Conservation (phyloP, 768 basidiomycete species). For the Collybia sordida region DNA sequence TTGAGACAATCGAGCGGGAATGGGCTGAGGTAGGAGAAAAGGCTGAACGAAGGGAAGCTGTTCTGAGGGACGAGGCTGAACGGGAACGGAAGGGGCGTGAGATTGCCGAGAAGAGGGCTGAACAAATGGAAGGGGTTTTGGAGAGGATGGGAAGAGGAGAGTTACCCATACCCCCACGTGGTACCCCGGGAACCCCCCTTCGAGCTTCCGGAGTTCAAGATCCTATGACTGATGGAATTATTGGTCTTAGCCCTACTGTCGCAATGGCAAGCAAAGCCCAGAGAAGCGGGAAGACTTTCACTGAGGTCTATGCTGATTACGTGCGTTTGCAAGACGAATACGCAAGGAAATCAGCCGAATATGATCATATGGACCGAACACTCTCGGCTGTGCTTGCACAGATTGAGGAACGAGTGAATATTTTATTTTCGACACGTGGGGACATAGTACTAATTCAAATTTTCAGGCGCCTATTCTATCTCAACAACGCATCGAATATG, state of each 20-base stretch:
- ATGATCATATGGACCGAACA: conserved; percentile 80
- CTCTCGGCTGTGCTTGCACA: conserved; percentile 80
- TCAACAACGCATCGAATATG: conserved; percentile 89
- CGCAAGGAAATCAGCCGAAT: conserved; percentile 76
- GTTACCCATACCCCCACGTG: conserved; percentile 54
- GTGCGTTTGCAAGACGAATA: conserved; percentile 84
- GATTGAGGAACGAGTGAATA: conserved; percentile 80
- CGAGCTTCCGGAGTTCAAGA: conserved; percentile 40
- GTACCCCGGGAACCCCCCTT: conserved; percentile 48
- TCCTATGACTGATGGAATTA: conserved; percentile 50
- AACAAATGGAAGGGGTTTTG: conserved; percentile 72
- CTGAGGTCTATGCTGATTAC: conserved; percentile 91
- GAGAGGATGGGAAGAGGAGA: conserved; percentile 74
- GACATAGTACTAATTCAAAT: not conserved
- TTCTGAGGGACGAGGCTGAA: conserved; percentile 68
- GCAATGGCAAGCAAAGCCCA: conserved; percentile 82
- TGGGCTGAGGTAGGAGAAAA: conserved; percentile 74
- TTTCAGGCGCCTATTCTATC: conserved; percentile 85
- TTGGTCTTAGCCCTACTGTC: conserved; percentile 84
- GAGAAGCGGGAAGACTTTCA: conserved; percentile 85
- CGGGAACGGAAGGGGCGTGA: conserved; percentile 69
- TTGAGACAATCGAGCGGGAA: conserved; percentile 81
- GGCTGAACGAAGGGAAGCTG: conserved; percentile 65
- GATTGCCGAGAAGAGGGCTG: conserved; percentile 66
- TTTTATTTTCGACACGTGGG: conserved; percentile 17